Evolutionary conservation across 352 stramenopile species (phyloP).

Genomic region (Globisporangium viniferum): DNA sequence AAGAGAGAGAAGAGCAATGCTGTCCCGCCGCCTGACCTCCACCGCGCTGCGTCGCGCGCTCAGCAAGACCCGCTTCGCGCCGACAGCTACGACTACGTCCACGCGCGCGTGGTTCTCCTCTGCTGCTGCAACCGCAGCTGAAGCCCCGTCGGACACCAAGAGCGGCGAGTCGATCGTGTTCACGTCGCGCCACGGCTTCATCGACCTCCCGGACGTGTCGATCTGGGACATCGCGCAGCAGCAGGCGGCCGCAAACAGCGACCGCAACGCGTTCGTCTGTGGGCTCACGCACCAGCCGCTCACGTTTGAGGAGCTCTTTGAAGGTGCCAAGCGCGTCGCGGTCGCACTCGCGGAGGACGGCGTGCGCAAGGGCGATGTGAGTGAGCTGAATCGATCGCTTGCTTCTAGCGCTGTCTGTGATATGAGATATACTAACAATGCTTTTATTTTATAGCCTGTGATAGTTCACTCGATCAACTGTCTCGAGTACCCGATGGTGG

Average conservation of each 20-base stretch:
- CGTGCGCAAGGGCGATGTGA: constrained; percentile 41
- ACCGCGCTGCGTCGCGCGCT: constrained; percentile 13
- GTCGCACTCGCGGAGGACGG: constrained; percentile 31
- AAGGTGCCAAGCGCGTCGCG: constrained; percentile 26
- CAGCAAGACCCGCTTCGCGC: constrained; percentile 1
- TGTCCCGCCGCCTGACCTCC: neutral
- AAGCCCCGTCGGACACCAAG: neutral
- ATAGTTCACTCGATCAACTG: constrained; percentile 71
- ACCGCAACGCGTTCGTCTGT: constrained; percentile 35
- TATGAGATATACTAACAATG: neutral
- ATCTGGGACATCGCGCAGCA: constrained; percentile 42
- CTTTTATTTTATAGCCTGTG: constrained; percentile 31
- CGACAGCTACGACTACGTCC: neutral
- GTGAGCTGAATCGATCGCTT: constrained; percentile 14
- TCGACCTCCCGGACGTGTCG: constrained; percentile 41
- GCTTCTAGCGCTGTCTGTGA: constrained; percentile 6
- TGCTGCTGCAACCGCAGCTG: neutral
- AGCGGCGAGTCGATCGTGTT: constrained; percentile 36
- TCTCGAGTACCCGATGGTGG: constrained; percentile 55
- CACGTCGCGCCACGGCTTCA: constrained; percentile 44
- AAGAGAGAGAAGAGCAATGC: no score
- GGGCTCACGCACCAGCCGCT: constrained; percentile 35
- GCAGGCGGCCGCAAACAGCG: constrained; percentile 21
- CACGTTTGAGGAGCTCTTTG: constrained; percentile 29
- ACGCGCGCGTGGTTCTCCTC: neutral